phyloP scores from a whole-genome alignment of 371 early-diverging fungal genomes.

The Lichtheimia corymbifera region DNA sequence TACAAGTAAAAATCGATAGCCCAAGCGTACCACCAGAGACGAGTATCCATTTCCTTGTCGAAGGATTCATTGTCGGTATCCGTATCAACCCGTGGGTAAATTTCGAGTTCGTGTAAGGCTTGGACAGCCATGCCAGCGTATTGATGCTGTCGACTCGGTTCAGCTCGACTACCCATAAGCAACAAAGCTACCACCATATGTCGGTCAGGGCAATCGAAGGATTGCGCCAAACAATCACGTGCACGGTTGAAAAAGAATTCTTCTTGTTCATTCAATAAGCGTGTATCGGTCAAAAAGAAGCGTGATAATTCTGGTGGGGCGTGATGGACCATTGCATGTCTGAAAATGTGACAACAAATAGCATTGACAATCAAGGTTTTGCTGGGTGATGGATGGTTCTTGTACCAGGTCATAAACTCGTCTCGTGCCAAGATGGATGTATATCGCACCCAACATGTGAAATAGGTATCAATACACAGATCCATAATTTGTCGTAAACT shows the following conservation, averaged over 20 bases:
- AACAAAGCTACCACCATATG: constrained; percentile 34
- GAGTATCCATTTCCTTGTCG: constrained; percentile 49
- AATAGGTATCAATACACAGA: constrained; percentile 42
- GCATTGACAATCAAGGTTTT: constrained; percentile 51
- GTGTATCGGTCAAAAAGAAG: neutral
- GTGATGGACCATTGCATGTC: constrained; percentile 43
- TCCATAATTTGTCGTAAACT: constrained; percentile 40
- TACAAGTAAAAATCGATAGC: constrained; percentile 44
- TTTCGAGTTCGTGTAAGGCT: constrained; percentile 39
- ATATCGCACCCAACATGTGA: constrained; percentile 46
- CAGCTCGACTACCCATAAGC: constrained; percentile 30
- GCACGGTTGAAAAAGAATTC: constrained; percentile 49
- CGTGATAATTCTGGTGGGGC: constrained; percentile 21
- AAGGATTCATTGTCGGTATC: constrained; percentile 38
- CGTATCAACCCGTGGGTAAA: constrained; percentile 42
- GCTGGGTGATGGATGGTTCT: constrained; percentile 26
- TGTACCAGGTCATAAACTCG: constrained; percentile 47
- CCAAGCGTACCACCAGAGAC: constrained; percentile 56
- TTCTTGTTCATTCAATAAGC: constrained; percentile 36
- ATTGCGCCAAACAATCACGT: constrained; percentile 38
- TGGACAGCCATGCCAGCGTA: constrained; percentile 53
- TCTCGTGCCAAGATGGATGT: constrained; percentile 33
- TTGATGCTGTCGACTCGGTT: constrained; percentile 33
- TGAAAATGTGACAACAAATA: constrained; percentile 32
- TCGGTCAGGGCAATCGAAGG: constrained; percentile 47